Base-by-base conservation (phyloP, 768 basidiomycete genomes). In the Boletus eberwhitei region DNA sequence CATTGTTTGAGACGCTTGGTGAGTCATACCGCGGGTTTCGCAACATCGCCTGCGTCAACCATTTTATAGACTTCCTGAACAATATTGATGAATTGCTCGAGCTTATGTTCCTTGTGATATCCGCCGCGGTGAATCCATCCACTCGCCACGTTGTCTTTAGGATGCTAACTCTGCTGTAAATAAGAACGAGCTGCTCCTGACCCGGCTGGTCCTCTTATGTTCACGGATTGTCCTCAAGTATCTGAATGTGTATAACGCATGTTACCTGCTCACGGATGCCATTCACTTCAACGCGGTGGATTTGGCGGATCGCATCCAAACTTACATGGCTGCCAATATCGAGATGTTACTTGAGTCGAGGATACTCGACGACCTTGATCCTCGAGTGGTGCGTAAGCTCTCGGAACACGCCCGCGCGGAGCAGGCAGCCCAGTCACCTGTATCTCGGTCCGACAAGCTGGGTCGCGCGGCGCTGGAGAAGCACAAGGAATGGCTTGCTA, bases 121-220 rank as follows among this genome's bases (percentile, higher is more conserved):
- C 86, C 35, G 87, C 84, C 17, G 92, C 94, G 35, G 93, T 94
- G 67, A 68, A 82, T 75, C 29, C 26, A 2, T 51, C 45, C 3
- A 5, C 8, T 38, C 11, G 0, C 3, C 9, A 7, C 4, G 1
- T 21, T 35, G 3, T 22, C 32, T 16, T 24, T 26, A 31, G 4
- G 16, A 32, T 29, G 5, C 17, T 54, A 3, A 50, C n/a, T 36
- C 14, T n/a, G 0, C 29, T 19, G 32, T 48, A 14, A 9, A 47
- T 14, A 21, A 95, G 88, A 94, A 88, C 59, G 93, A 98, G 71
- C 73, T 98, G 3, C 79, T 97, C 9, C 75, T 98, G n/a, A 90
- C 91, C 64, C 84, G 86, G 19, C 80, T 98, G 19, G 80, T 92
- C 35, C 78, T 90, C 2, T 72, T 96, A 24, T 97, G 94, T 72